A percentile compares a stretch with the other conserved stretches of the same genome.
phyloP scores from a whole-genome alignment of 2,329 filamentous ascomycete genomes.

The Ascochyta lentis region DNA sequence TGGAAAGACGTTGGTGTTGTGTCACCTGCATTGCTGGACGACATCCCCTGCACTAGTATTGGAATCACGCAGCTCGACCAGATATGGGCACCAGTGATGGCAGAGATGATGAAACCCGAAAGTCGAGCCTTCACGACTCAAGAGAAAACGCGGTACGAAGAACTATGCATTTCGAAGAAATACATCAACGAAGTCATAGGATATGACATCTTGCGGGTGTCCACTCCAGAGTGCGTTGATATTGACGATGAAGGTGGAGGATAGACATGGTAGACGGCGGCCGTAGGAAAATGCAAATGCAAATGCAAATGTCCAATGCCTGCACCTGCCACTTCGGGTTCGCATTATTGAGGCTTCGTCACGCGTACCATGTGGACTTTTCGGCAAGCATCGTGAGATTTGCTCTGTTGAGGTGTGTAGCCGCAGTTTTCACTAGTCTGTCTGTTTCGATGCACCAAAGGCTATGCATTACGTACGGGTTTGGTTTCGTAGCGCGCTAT shows the following conservation, averaged over 20 bases:
- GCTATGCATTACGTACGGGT: constrained; percentile 31
- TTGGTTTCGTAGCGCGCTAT: constrained; percentile 25
- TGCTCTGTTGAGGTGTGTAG: constrained; percentile 21
- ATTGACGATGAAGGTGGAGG: constrained; percentile 26
- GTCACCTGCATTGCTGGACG: constrained; percentile 44
- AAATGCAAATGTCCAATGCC: neutral
- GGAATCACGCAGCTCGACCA: constrained; percentile 46
- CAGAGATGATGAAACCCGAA: constrained; percentile 40
- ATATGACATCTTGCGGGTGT: constrained; percentile 44
- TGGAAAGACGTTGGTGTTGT: constrained; percentile 45
- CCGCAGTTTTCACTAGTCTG: constrained; percentile 21
- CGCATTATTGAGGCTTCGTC: constrained; percentile 5
- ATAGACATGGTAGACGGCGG: constrained; percentile 2
- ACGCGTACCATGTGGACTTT: constrained; percentile 16
- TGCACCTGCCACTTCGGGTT: neutral
- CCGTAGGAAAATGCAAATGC: neutral
- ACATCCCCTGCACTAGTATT: constrained; percentile 46
- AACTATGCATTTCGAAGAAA: constrained; percentile 36
- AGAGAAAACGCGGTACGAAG: constrained; percentile 37
- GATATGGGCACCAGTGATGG: constrained; percentile 45
- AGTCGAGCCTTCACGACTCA: constrained; percentile 39
- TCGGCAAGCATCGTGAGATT: constrained; percentile 24
- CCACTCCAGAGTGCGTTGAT: constrained; percentile 16
- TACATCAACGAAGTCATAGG: constrained; percentile 48
- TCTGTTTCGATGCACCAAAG: constrained; percentile 21